Conservation (phyloP, 1,284 basidiomycete genomes). For the Cryptococcus hybrid region DNA sequence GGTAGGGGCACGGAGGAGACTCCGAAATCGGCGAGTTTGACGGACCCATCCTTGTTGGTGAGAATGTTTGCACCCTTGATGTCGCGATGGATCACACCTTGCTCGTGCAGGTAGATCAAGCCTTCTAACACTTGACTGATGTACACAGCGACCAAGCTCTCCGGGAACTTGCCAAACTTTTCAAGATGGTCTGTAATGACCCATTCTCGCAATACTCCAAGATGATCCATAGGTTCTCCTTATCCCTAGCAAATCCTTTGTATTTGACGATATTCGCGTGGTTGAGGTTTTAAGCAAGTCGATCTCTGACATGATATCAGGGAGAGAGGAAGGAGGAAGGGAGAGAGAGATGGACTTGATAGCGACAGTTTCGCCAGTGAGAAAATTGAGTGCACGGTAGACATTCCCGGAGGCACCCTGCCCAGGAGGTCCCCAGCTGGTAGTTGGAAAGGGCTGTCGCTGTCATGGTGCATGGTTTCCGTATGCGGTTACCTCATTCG, state of each 20-base stretch:
- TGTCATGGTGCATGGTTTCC: slow-evolving; percentile 8
- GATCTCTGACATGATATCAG: slow-evolving; percentile 96
- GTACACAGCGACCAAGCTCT: slow-evolving; percentile 93
- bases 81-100: slow-evolving; percentile 97
- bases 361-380: slow-evolving; percentile 92
- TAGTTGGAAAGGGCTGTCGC: slow-evolving; percentile 50
- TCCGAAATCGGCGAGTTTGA: slow-evolving; percentile 93
- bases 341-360: slow-evolving; percentile 92
- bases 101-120: slow-evolving; percentile 90
- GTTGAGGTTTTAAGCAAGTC: slow-evolving; percentile 95
- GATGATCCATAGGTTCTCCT: slow-evolving; percentile 92
- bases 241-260: slow-evolving; percentile 91
- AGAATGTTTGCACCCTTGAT: slow-evolving; percentile 98
- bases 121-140: slow-evolving; percentile 89
- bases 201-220: slow-evolving; percentile 98
- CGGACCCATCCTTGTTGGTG: slow-evolving; percentile 97
- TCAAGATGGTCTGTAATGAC: slow-evolving; percentile 89
- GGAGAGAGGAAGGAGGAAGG: slow-evolving; percentile 87
- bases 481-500: no score
- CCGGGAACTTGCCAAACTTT: slow-evolving; percentile 98
- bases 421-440: slow-evolving; percentile 96
- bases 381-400: slow-evolving; percentile 92
- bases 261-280: slow-evolving; percentile 96
- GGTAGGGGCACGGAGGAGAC: slow-evolving; percentile 63
- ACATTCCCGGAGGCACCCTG: slow-evolving; percentile 94